Percentiles rank a stretch among this genome's conserved stretches.
Conservation (phyloP, 1,284 basidiomycete species). For the Heterobasidion parviporum region DNA sequence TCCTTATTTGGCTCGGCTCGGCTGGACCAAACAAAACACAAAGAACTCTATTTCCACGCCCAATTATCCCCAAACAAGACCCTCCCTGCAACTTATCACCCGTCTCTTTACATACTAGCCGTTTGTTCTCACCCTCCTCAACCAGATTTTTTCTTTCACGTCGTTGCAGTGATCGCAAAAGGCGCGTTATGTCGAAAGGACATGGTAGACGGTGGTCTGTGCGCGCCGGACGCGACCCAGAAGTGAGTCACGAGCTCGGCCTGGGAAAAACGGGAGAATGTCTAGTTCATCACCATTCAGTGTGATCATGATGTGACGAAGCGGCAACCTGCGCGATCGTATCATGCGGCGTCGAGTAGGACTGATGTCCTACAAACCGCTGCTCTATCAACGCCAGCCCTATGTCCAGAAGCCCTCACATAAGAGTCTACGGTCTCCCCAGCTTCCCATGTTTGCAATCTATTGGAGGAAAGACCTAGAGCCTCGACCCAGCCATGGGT, state of each 20-base stretch:
- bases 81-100: not conserved
- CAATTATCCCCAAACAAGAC: not conserved
- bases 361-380: not conserved
- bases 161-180: not conserved
- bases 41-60: conserved; percentile 8
- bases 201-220: not conserved
- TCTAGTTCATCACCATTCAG: not conserved
- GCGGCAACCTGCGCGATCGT: not conserved
- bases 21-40: conserved; percentile 22
- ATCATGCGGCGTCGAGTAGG: not conserved
- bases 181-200: not conserved
- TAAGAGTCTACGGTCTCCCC: not conserved
- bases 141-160: not conserved
- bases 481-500: too few relatives aligned
- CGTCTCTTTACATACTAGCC: not conserved
- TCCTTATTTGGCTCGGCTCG: conserved; percentile 37
- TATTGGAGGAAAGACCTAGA: too few relatives aligned
- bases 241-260: not conserved
- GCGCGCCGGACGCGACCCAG: not conserved
- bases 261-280: not conserved
- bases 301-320: not conserved
- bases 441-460: too few relatives aligned
- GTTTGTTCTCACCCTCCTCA: not conserved
- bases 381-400: not conserved
- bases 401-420: not conserved